Conservation (phyloP, 768 basidiomycete genomes). For the Galerina marginata region DNA sequence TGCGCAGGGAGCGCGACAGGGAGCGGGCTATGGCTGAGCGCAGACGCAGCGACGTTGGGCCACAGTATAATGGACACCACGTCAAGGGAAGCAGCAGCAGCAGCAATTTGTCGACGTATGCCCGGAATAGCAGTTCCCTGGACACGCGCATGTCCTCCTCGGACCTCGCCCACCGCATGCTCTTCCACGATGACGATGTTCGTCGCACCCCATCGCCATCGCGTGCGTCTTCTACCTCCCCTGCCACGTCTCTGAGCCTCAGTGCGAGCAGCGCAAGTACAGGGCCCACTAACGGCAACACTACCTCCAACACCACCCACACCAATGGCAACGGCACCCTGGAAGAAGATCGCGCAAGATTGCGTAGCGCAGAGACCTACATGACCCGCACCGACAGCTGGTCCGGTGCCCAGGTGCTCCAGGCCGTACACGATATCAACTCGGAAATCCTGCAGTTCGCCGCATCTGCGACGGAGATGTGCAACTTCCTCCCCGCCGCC, state of each 20-base stretch:
- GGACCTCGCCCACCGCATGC: conserved; percentile 28
- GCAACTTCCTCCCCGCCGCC: conserved; percentile 52
- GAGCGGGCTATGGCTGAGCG: conserved; percentile 39
- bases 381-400: conserved; percentile 76
- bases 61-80: conserved; percentile 25
- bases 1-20: conserved; percentile 46
- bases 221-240: conserved; percentile 13
- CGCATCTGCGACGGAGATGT: conserved; percentile 74
- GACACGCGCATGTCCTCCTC: conserved; percentile 37
- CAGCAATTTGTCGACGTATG: conserved; percentile 2
- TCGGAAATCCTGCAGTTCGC: conserved; percentile 83
- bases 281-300: conserved; percentile 7
- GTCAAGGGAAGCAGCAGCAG: conserved; percentile 9
- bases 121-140: conserved; percentile 29
- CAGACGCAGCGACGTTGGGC: conserved; percentile 35
- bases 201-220: conserved; percentile 27
- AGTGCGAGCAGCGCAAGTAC: conserved; percentile 20
- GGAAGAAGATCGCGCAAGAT: conserved; percentile 60
- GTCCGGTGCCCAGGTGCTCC: conserved; percentile 81
- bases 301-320: not conserved
- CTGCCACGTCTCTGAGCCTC: conserved; percentile 18
- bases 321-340: conserved; percentile 6
- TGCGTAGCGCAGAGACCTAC: conserved; percentile 66
- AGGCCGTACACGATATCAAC: conserved; percentile 81
- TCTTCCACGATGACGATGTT: conserved; percentile 20